Percentiles rank a stretch among this genome's conserved stretches.
These are phyloP conservation scores for Candida palmyrensis DNA, from an alignment of 805 yeast genomes.

Conservation along the genomic window DNA sequence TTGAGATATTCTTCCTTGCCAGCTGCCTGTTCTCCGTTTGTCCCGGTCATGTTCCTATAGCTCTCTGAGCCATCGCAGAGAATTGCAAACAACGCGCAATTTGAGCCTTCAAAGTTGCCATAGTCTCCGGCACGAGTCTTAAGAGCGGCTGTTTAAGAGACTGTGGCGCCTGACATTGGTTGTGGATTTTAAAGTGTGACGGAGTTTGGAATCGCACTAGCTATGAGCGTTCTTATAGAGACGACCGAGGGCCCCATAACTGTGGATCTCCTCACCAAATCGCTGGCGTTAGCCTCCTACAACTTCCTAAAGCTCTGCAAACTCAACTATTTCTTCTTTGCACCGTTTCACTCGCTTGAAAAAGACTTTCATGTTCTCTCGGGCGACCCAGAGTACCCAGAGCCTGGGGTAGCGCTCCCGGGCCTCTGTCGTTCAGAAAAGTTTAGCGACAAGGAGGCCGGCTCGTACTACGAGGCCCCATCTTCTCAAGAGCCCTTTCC, in stretches of 20 bases:
- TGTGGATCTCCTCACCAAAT: constrained; percentile 37
- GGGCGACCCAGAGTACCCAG: constrained; percentile 48
- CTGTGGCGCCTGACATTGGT: too few species aligned
- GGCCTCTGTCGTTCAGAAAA: constrained; percentile 1
- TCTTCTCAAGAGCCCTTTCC: background rate
- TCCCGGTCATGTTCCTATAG: too few species aligned
- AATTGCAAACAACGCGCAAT: too few species aligned
- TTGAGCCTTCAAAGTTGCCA: too few species aligned
- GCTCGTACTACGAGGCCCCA: background rate
- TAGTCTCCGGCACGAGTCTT: too few species aligned
- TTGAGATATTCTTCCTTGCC: too few species aligned
- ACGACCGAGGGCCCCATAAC: constrained; percentile 42
- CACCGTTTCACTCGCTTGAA: constrained; percentile 43
- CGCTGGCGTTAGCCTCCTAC: constrained; percentile 32
- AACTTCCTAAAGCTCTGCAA: constrained; percentile 54
- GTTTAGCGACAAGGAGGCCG: background rate
- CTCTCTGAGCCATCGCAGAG: too few species aligned
- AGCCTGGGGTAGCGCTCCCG: too few species aligned
- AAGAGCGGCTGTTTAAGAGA: too few species aligned
- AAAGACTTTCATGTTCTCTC: constrained; percentile 34
- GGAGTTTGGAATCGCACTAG: too few species aligned
- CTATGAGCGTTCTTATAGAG: constrained; percentile 38
- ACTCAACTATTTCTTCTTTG: constrained; percentile 45
- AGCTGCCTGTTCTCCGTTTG: too few species aligned
- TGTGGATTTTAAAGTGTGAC: too few species aligned